Evolutionary conservation across 352 stramenopile genomes (phyloP), one percentile per base, ranked within the genome.

Genomic region (Peronosclerospora sorghi): DNA sequence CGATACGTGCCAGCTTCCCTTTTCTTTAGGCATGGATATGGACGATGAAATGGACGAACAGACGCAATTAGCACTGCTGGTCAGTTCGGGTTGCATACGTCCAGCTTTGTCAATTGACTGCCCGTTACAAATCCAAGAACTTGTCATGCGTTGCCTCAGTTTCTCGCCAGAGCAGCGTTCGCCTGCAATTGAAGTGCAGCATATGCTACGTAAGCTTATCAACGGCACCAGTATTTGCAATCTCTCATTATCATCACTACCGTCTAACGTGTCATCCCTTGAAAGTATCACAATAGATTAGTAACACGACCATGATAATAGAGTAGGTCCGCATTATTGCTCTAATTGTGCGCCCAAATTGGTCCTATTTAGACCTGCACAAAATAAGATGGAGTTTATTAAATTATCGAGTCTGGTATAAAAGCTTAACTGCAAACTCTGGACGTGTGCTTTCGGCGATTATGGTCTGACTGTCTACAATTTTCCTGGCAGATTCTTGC

Each of bases 1-100:
- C 5, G 70, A 83, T 29, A 80, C 70, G n/a, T 73, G 66, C 13
- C 46, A 75, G 37, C 43, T 63, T 5, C 70, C 70, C 7, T 80
- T 73, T 23, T 41, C 49, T 12, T 52, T 46, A 5, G 68, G 62
- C 4, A 52, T 75, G 4, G 59, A 69, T 18, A 60, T 65, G 44
- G 66, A 72, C 18, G 60, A 69, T 32, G 61, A 47, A 1, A 39
- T 63, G 29, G 59, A 58, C 14, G 56, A 68, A 19, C 59, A 74
- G 41, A 67, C 46, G 28, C 59, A 69, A 29, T 32, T 81, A 8
- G 66, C 68, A 5, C 38, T 73, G 41, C 59, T 81, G 13, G 56
- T 78, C 26, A 66, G 63, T 32, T 68, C 63, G 1, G 67, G 64
- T 1, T 64, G 54, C 38, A 68, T 81, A 24, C 65, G 70, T 19